phyloP scores from a whole-genome alignment of 371 early-diverging fungal genomes.

The Thermomucor indicae-seudaticae region DNA sequence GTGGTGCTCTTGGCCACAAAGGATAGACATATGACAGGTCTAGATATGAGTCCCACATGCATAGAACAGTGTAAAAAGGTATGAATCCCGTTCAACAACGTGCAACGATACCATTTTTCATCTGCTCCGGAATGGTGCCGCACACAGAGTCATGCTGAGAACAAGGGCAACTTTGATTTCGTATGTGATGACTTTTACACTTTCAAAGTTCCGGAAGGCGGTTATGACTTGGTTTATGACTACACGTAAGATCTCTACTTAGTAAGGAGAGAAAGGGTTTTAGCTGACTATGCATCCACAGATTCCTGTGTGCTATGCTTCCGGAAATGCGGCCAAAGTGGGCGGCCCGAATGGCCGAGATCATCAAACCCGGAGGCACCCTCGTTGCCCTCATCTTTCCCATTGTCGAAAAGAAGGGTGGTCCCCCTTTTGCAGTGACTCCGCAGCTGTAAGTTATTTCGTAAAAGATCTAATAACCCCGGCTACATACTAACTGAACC shows the following conservation, averaged over 20 bases:
- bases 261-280: background rate
- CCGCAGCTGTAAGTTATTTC: constrained; percentile 42
- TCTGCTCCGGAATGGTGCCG: too few relatives aligned
- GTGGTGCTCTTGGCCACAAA: constrained; percentile 64
- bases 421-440: constrained; percentile 66
- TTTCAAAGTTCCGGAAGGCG: constrained; percentile 48
- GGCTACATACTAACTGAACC: background rate
- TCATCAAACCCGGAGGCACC: constrained; percentile 71
- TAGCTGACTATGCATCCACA: constrained; percentile 8
- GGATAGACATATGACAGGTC: constrained; percentile 56
- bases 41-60: constrained; percentile 70
- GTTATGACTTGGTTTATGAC: constrained; percentile 79
- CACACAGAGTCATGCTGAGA: constrained; percentile 25
- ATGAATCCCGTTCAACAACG: too few relatives aligned
- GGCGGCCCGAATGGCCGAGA: constrained; percentile 67
- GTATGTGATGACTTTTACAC: constrained; percentile 70
- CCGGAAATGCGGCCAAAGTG: constrained; percentile 65
- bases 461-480: background rate
- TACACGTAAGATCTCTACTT: constrained; percentile 60
- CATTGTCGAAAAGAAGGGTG: constrained; percentile 45
- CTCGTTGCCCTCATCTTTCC: constrained; percentile 85
- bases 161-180: constrained; percentile 44
- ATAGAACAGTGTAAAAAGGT: constrained; percentile 51
- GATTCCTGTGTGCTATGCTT: constrained; percentile 83
- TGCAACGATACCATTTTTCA: too few relatives aligned